Evolutionary conservation across 352 stramenopile genomes (phyloP), one percentile per base, ranked within the genome.

Genomic region (Phytophthora uliginosa): DNA sequence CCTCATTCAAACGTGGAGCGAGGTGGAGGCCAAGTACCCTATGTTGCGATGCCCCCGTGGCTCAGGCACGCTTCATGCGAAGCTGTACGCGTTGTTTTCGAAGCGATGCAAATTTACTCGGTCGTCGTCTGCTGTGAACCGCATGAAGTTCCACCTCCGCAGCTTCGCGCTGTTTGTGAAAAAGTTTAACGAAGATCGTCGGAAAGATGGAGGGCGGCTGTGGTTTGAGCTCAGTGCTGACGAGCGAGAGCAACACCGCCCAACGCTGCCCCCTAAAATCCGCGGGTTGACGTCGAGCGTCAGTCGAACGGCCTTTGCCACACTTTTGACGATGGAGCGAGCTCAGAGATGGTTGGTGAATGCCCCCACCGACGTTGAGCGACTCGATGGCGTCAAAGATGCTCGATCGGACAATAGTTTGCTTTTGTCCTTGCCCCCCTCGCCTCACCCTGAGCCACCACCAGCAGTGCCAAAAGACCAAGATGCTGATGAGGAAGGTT

Each of bases 1-100:
- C 26, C 54, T 76, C 26, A 52, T 76, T 15, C 62, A 69, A 51
- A 54, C 63, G 0, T 79, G 67, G 68, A 69, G 62, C 45, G 62
- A 76, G 17, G 62, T 76, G n/a, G 67, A 76, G 42, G 58, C 48
- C 3, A 73, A 65, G 28, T 66, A 67, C 26, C 56, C 71, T 12
- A 59, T 63, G 0, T 15, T 66, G 42, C 61, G 42, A 7, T 66
- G 61, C 22, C n/a, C 63, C 7, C 58, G 57, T 33, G 59, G 52
- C 6, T 18, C 53, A 3, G 48, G 47, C 5, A 66, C 58, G 8
- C 54, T 73, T 45, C 63, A 75, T 12, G 31, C 56, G 24, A 73
- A 76, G 45, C 36, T 74, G 7, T 68, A 59, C 28, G 33, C 57
- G n/a, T 24, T 71, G 0, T 74, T 72, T 33, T 67, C 54, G 15